Base-by-base conservation (phyloP, 257 asterid genomes). In the Paraleonurus japonicus region DNA sequence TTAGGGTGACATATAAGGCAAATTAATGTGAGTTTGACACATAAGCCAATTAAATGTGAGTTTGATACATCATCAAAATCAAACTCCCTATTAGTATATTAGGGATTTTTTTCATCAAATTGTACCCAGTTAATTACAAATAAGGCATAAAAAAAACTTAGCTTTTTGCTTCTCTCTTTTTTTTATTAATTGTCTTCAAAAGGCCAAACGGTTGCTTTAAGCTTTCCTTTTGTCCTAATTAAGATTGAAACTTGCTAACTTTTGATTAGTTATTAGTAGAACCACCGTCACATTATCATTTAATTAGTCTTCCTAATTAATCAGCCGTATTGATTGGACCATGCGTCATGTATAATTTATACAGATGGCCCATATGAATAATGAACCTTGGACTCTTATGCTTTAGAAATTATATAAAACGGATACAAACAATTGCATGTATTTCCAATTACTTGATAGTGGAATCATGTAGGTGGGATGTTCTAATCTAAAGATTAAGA, bases 401-500 rank as follows among this genome's bases (percentile, higher is more conserved):
- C 5, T 16, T 39, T 6, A 17, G 1, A 47, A 45, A 32, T 41
- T 58, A 67, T 72, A 70, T 63, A 24, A 61, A 37, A 23, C 32
- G 30, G 47, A 64, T 57, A 64, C 27, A 53, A 20, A 76, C 66
- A 48, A 76, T 26, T 10, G 54, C 54, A 9, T 17, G 54, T 63
- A 9, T 17, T 24, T 26, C 48, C 67, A 61, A 26, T n/a, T n/a
- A n/a, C 35, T 61, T 22, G 68, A 70, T 76, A 68, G 62, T 57
- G 58, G 28, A 33, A 71, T 71, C 58, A 70, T 77, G 41, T 69
- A 61, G 71, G 76, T 72, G 33, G 27, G 15, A 69, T 54, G 41
- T 65, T 72, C 63, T 39, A 41, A 73, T 48, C n/a, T 13, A 53
- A 75, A 37, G 39, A 26, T 19, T 4, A 28, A 58, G n/a, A n/a